Conservation (phyloP, 768 basidiomycete genomes). For the Fistulinella prunicolor region DNA sequence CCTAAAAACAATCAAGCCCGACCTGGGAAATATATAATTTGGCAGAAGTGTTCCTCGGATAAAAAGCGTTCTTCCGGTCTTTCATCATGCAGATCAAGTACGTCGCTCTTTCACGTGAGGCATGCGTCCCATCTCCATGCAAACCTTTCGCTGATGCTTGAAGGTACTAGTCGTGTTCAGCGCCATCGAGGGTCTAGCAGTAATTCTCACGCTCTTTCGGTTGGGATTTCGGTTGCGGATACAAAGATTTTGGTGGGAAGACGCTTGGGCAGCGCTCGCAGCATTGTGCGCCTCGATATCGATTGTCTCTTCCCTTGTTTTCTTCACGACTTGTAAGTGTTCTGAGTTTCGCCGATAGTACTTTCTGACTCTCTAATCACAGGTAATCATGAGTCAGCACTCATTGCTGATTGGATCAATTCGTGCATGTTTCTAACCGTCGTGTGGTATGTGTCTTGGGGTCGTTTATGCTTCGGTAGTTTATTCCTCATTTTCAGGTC, state of each 20-base stretch:
- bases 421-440: conserved; percentile 9
- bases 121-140: too few relatives aligned
- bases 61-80: not conserved
- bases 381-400: not conserved
- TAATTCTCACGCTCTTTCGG: conserved; percentile 14
- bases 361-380: not conserved
- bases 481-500: conserved; percentile 4
- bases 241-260: conserved; percentile 25
- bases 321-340: not conserved
- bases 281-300: not conserved
- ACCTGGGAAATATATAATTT: not conserved
- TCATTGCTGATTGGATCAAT: conserved; percentile 1
- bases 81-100: conserved; percentile 2
- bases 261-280: conserved; percentile 18
- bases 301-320: not conserved
- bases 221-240: conserved; percentile 13
- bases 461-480: not conserved
- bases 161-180: conserved; percentile 2
- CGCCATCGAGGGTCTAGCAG: conserved; percentile 3
- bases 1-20: not conserved
- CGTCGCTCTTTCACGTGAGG: conserved; percentile 6
- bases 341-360: not conserved
- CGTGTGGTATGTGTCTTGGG: conserved; percentile 7
- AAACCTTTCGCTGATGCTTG: not conserved
- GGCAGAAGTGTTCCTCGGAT: not conserved